Base-by-base conservation (phyloP, 768 basidiomycete genomes). In the Dioszegia aurantiaca region DNA sequence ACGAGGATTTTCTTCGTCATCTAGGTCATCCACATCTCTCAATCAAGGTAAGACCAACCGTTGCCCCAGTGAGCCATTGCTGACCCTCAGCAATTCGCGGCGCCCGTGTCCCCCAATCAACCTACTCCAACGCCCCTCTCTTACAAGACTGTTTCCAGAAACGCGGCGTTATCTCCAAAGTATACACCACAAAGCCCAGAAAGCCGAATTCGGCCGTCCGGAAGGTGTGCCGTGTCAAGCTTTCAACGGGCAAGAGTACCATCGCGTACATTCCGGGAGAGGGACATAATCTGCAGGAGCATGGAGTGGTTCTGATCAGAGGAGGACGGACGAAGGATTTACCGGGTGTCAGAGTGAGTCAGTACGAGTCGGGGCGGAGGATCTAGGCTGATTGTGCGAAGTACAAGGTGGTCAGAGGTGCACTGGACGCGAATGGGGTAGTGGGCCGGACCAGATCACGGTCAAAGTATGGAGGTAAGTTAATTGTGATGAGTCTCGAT, bases 151-250 rank as follows among this genome's bases (percentile, higher is more conserved):
- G 84, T 70, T 89, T 88, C 6, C 93, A 97, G 79, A 84, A 85
- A 69, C 95, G 95, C 73, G 95, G 89, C 45, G 92, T 99, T 60
- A 89, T 89, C 76, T 84, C 87, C 39, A 84, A 86, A 63, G 78
- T 80, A 12, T 80, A 77, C 70, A 89, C 85, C 52, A 84, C 83
- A 64, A 89, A 86, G 68, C 95, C 95, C 23, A 95, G 91, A 81
- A 99, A 99, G 74, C 95, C 95, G 62, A 99, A 99, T 78, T 98
- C 94, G 11, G 93, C 93, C 36, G 91, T 95, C 73, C 89, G 95
- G 60, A 98, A 97, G 80, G 90, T 98, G 56, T 92, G 92, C 42
- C 83, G 89, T 68, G 86, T 99, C 65, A 94, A 94, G 80, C 81
- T 99, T 56, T 83, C 86, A 21, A 91, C 86, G 12, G 95, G 95